Evolutionary conservation across 164 flowering plant genomes (phyloP).

Genomic region (Aristolochia contorta): DNA sequence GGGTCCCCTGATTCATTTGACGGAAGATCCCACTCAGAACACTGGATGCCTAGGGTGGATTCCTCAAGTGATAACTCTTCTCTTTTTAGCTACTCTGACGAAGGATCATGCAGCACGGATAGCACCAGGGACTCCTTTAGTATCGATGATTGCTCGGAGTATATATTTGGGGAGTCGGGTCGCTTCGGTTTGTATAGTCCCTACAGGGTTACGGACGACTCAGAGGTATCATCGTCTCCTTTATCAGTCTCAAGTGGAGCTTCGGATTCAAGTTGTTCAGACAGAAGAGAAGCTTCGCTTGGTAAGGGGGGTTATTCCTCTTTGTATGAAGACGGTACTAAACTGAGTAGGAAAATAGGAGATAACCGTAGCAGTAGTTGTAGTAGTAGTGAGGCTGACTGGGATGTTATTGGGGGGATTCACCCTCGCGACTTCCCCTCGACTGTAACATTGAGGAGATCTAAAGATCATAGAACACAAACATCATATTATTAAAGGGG

Average conservation of each 20-base stretch:
- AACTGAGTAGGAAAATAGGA: background rate
- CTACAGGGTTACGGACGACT: conserved; percentile 32
- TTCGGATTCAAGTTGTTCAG: background rate
- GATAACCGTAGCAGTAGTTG: background rate
- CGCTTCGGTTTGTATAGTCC: conserved; percentile 30
- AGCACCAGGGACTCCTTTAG: conserved; percentile 66
- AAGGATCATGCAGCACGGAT: conserved; percentile 72
- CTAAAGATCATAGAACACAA: conserved; percentile 3
- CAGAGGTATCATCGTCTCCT: conserved; percentile 23
- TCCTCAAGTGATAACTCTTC: conserved; percentile 75
- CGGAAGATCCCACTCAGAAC: conserved; percentile 19
- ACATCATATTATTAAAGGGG: conserved; percentile 2
- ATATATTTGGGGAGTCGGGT: conserved; percentile 41
- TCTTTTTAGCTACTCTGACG: conserved; percentile 74
- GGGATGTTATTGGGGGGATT: conserved; percentile 1
- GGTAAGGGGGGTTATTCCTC: background rate
- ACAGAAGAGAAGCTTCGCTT: background rate
- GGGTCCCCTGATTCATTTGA: conserved; percentile 15
- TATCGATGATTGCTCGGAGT: conserved; percentile 62
- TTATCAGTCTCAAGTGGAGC: conserved; percentile 2
- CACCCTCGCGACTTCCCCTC: background rate
- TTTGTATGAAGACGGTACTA: background rate
- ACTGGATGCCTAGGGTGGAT: conserved; percentile 34
- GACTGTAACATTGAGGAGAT: conserved; percentile 5
- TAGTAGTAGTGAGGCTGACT: conserved; percentile 5